Conservation (phyloP, 768 basidiomycete species). For the Fomitopsis pulvina region DNA sequence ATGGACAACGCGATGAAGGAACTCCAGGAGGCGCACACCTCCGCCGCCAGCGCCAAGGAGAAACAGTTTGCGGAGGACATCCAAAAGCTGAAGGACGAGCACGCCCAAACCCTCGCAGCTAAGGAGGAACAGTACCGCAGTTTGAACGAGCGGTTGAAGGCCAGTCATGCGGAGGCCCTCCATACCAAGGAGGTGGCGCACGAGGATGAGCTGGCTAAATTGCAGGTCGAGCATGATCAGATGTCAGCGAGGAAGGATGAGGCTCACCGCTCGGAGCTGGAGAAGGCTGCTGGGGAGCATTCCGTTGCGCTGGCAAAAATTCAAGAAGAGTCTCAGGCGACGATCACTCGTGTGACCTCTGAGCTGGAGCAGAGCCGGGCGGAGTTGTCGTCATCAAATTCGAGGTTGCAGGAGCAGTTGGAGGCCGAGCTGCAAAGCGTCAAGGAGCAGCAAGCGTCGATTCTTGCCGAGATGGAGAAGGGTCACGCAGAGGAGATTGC, state of each 20-base stretch:
- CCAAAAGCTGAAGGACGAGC: conserved; percentile 59
- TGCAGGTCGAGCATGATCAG: conserved; percentile 54
- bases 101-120: conserved; percentile 42
- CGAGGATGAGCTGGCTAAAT: conserved; percentile 48
- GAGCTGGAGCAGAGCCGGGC: conserved; percentile 40
- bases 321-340: conserved; percentile 47
- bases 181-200: conserved; percentile 59
- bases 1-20: conserved; percentile 53
- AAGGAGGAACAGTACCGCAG: conserved; percentile 55
- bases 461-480: conserved; percentile 48
- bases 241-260: conserved; percentile 48
- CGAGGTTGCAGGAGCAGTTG: conserved; percentile 37
- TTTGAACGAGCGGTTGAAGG: conserved; percentile 52
- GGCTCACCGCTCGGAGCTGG: conserved; percentile 48
- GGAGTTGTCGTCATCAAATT: conserved; percentile 31
- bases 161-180: conserved; percentile 53
- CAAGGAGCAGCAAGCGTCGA: conserved; percentile 48
- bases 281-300: conserved; percentile 55
- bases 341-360: conserved; percentile 41
- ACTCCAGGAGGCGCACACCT: conserved; percentile 67
- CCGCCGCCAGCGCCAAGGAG: conserved; percentile 63
- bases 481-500: conserved; percentile 52
- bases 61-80: conserved; percentile 56
- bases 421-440: conserved; percentile 41
- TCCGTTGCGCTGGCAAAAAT: conserved; percentile 43